Percentiles rank a stretch among this genome's conserved stretches.
Conservation (phyloP, 768 basidiomycete genomes). For the Naganishia randhawae region DNA sequence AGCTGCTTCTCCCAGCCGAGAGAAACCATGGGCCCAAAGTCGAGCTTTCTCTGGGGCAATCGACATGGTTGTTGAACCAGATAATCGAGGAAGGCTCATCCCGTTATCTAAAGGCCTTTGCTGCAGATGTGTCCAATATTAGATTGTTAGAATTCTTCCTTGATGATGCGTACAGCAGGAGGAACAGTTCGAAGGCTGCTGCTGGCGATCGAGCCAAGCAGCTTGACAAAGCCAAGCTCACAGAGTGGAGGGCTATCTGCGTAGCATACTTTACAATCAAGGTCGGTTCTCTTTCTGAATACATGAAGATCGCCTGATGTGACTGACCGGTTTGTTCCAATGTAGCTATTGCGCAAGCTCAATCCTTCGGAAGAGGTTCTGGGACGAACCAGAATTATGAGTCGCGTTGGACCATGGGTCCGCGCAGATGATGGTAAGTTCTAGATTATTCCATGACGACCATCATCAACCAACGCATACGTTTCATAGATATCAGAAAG, state of each 20-base stretch:
- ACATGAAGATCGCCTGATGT: too few species aligned
- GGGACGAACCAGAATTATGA: not conserved
- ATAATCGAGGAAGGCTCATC: not conserved
- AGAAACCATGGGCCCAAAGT: not conserved
- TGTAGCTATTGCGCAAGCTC: constrained; percentile 11
- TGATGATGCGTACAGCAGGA: not conserved
- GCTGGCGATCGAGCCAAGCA: not conserved
- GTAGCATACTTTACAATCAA: constrained; percentile 13
- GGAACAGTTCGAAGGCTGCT: not conserved
- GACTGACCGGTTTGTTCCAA: not conserved
- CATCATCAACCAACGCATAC: not conserved
- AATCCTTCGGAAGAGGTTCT: not conserved
- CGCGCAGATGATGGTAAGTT: constrained; percentile 8
- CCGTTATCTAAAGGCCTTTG: not conserved
- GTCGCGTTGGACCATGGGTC: not conserved
- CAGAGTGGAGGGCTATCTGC: not conserved
- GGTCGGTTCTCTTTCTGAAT: not conserved
- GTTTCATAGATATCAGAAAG: not conserved
- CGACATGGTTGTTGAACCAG: not conserved
- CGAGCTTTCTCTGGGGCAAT: constrained; percentile 2
- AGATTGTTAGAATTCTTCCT: constrained; percentile 5
- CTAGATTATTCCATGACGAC: not conserved
- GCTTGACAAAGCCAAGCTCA: not conserved
- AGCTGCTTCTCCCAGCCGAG: not conserved
- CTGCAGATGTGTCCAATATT: not conserved